These are phyloP conservation scores for Dactylellina leptospora DNA, from an alignment of 2,329 filamentous ascomycete genomes.

Conservation along the genomic window DNA sequence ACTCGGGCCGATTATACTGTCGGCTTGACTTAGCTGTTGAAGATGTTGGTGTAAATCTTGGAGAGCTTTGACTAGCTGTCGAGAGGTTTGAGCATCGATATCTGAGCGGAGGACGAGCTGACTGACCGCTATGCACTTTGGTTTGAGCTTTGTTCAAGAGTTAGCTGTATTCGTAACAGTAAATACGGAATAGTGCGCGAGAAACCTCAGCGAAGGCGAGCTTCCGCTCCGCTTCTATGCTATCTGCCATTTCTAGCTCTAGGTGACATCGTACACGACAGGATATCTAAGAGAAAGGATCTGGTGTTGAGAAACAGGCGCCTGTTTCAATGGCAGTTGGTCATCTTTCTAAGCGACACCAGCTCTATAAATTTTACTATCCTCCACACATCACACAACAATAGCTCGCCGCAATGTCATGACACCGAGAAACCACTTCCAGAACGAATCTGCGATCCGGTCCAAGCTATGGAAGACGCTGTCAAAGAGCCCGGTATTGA, in stretches of 20 bases:
- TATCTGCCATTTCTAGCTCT: constrained; percentile 31
- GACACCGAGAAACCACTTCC: not conserved
- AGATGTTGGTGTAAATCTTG: constrained; percentile 63
- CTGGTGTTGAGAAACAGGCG: no score
- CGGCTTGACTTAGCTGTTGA: constrained; percentile 63
- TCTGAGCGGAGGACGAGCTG: constrained; percentile 66
- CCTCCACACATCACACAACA: not conserved
- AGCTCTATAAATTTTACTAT: constrained; percentile 2
- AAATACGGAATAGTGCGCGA: not conserved
- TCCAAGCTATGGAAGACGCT: constrained; percentile 18
- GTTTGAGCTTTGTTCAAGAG: constrained; percentile 68
- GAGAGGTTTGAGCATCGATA: constrained; percentile 61
- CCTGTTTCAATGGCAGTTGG: constrained; percentile 5
- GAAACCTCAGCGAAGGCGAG: constrained; percentile 48
- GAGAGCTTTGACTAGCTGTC: constrained; percentile 63
- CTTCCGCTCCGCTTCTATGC: constrained; percentile 32
- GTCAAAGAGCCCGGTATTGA: constrained; percentile 20
- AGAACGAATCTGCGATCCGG: not conserved
- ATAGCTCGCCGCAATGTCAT: constrained; percentile 24
- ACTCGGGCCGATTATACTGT: constrained; percentile 74
- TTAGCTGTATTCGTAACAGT: constrained; percentile 54
- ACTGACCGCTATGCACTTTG: constrained; percentile 70
- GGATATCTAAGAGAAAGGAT: no score
- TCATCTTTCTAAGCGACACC: constrained; percentile 2
- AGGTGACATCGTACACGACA: no score